Evolutionary conservation across 2,329 filamentous ascomycete genomes (phyloP).

Genomic region (Colletotrichum destructivum): DNA sequence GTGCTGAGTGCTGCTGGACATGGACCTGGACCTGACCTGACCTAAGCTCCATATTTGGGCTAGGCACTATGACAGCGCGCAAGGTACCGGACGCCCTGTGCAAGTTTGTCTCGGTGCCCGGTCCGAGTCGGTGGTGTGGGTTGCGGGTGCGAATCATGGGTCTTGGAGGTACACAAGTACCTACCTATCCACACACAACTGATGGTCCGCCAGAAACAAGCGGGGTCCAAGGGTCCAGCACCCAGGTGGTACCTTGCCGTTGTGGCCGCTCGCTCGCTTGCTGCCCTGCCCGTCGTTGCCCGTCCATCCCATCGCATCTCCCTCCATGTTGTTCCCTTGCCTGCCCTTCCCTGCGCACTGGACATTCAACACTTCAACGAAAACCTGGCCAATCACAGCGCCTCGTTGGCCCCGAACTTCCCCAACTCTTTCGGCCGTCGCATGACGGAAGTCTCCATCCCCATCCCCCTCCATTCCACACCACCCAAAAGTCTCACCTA

Average conservation of each 20-base stretch:
- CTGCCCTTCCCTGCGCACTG: constrained; percentile 38
- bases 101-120: constrained; percentile 1
- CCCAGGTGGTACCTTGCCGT: constrained; percentile 10
- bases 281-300: constrained; percentile 2
- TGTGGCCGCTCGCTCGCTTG: constrained; percentile 19
- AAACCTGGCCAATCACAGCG: constrained; percentile 39
- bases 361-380: constrained; percentile 49
- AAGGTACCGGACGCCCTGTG: constrained; percentile 8
- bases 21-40: background rate
- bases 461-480: constrained; percentile 41
- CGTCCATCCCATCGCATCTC: constrained; percentile 36
- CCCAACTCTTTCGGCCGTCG: constrained; percentile 49
- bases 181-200: too few relatives aligned
- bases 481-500: constrained; percentile 19
- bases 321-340: constrained; percentile 7
- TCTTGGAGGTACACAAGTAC: too few relatives aligned
- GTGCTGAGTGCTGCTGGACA: background rate
- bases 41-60: constrained; percentile 2
- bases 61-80: background rate
- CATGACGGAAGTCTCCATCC: constrained; percentile 43
- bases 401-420: constrained; percentile 45
- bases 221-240: constrained; percentile 35
- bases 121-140: background rate
- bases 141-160: background rate
- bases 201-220: constrained; percentile 33